Evolutionary conservation across 495 filamentous ascomycete genomes (phyloP).

Genomic region (Lophiotrema nucula): DNA sequence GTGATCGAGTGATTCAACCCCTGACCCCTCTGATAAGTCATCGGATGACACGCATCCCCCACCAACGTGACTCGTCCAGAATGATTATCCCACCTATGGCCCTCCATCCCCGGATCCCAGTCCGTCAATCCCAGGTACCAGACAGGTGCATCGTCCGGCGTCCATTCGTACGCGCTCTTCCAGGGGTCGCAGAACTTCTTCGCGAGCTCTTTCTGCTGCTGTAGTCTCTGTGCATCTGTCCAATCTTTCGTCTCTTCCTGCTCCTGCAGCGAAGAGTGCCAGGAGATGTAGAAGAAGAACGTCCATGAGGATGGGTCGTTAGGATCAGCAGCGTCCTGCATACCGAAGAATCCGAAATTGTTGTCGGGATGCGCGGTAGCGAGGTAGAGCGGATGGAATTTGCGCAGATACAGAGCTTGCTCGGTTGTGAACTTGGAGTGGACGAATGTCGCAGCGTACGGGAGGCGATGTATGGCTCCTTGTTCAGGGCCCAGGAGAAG

Average conservation of each 20-base stretch:
- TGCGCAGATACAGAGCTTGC: constrained; percentile 31
- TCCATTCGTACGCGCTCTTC: constrained; percentile 30
- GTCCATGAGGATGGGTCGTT: constrained; percentile 29
- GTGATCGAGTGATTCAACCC: constrained; percentile 51
- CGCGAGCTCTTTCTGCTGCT: constrained; percentile 28
- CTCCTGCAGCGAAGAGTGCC: constrained; percentile 17
- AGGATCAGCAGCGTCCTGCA: constrained; percentile 30
- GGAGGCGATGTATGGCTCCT: constrained; percentile 30
- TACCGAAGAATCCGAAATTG: constrained; percentile 36
- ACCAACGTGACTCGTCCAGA: constrained; percentile 48
- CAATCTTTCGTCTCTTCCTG: constrained; percentile 29
- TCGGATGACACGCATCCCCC: constrained; percentile 54
- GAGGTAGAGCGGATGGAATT: constrained; percentile 36
- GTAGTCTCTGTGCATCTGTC: constrained; percentile 28
- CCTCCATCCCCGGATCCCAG: constrained; percentile 32
- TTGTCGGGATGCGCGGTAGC: constrained; percentile 37
- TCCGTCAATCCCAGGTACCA: constrained; percentile 30
- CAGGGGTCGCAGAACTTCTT: constrained; percentile 32
- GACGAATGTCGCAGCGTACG: constrained; percentile 30
- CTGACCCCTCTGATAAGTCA: constrained; percentile 54
- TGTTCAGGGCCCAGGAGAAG: constrained; percentile 40
- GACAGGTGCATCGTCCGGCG: constrained; percentile 24
- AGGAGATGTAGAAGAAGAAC: constrained; percentile 37
- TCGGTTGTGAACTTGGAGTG: constrained; percentile 26
- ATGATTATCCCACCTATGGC: constrained; percentile 45